Evolutionary conservation across 805 yeast species (phyloP).

Genomic region (Nakazawaea sp.): DNA sequence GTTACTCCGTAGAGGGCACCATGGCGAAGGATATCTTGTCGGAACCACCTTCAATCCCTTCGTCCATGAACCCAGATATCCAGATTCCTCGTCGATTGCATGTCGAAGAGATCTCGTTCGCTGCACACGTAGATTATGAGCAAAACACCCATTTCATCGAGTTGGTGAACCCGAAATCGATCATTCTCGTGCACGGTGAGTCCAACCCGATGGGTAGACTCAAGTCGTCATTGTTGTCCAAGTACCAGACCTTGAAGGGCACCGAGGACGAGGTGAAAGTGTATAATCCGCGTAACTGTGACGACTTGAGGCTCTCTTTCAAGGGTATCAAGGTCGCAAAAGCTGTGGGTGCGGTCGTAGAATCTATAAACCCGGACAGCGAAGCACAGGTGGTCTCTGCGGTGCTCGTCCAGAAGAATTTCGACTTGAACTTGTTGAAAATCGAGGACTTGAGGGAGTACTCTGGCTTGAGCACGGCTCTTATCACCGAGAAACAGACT

Average conservation of each 20-base stretch:
- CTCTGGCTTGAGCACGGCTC: slow-evolving; percentile 79
- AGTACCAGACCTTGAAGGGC: slow-evolving; percentile 72
- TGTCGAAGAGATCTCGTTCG: slow-evolving; percentile 93
- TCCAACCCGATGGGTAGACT: slow-evolving; percentile 97
- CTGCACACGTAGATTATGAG: slow-evolving; percentile 98
- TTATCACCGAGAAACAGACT: slow-evolving; percentile 75
- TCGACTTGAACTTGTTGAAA: slow-evolving; percentile 76
- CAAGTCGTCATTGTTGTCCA: slow-evolving; percentile 85
- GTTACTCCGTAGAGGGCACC: slow-evolving; percentile 98
- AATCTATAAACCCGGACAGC: slow-evolving; percentile 26
- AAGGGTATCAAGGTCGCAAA: slow-evolving; percentile 82
- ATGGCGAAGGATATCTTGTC: slow-evolving; percentile 86
- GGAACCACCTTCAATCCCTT: slow-evolving; percentile 88
- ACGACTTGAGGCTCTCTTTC: slow-evolving; percentile 66
- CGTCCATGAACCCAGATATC: slow-evolving; percentile 72
- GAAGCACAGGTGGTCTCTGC: slow-evolving; percentile 55
- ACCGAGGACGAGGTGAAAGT: slow-evolving; percentile 88
- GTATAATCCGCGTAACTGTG: slow-evolving; percentile 89
- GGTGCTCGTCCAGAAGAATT: slow-evolving; percentile 84
- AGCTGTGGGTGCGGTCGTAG: slow-evolving; percentile 49
- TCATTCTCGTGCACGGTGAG: slow-evolving; percentile 95
- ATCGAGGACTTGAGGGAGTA: slow-evolving; percentile 85
- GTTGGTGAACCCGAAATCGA: slow-evolving; percentile 73
- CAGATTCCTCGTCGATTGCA: slow-evolving; percentile 80
- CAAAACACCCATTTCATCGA: slow-evolving; percentile 92